Base-by-base conservation (phyloP, 23 red algal species). In the Chondrus crispus region DNA sequence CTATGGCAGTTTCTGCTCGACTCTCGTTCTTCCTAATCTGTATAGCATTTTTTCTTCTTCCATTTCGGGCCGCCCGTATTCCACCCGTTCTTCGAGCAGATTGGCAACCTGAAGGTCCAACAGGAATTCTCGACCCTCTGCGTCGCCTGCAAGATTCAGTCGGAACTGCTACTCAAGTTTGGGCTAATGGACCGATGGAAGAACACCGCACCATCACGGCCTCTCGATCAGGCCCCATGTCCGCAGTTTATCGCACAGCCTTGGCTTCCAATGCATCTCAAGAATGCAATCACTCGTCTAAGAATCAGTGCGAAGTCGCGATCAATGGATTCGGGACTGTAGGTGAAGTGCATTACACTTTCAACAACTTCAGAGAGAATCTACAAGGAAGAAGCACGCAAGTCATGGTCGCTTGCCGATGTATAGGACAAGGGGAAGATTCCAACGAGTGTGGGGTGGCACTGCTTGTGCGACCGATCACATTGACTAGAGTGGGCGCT, bases 291-390 rank as follows among this genome's bases (percentile, higher is more conserved):
- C 60, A 22, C 18, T 9, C 14, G 16, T 40, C 28, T n/a, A 53
- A 40, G 38, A 12, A 6, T 41, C 10, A 50, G 26, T 84, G 80
- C 53, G 82, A 63, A 30, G 54, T 86, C 11, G 33, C 46, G 42
- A 46, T 62, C 12, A 70, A 51, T 3, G 82, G 82, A 5, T 86
- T 86, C 40, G 82, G 82, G 29, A 86, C 82, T 35, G 82, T 86
- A 49, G 82, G 82, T 20, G 82, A 68, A 4, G 82, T 86, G 3
- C 55, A 62, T 22, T 86, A 86, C 62, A 28, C 20, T 3, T 68
- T 68, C 46, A 18, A 20, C 24, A 11, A 29, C 9, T 19, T 44
- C 9, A 49, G 55, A 32, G 40, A 70, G 37, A 86, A 68, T 28
- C 43, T 86, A 11, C 28, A 30, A 8, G 82, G 55, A 70, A 70